Conservation (phyloP, 257 asterid species). For the Striga asiatica region DNA sequence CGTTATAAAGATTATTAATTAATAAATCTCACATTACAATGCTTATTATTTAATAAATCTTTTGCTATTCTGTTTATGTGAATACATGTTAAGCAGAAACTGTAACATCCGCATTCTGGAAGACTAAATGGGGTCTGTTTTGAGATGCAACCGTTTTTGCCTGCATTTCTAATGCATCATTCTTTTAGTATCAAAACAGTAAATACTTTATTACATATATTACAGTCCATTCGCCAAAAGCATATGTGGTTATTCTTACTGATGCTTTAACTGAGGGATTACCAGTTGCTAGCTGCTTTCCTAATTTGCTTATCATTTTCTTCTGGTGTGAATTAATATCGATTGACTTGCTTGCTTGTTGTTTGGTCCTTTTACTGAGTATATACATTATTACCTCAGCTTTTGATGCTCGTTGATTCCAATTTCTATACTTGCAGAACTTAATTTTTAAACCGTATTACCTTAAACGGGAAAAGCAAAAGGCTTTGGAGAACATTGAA, state of each 20-base stretch:
- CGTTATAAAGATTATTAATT: too few species aligned
- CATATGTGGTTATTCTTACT: too few species aligned
- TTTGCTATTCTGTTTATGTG: too few species aligned
- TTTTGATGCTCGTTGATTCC: not conserved
- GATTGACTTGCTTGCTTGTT: not conserved
- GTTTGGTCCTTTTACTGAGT: conserved; percentile 5
- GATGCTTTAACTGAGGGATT: conserved; percentile 1
- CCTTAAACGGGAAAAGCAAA: conserved; percentile 65
- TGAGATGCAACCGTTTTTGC: too few species aligned
- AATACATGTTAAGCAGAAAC: too few species aligned
- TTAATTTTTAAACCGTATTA: conserved; percentile 67
- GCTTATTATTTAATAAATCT: too few species aligned
- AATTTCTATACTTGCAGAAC: conserved; percentile 44
- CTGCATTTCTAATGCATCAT: not conserved
- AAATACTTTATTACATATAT: too few species aligned
- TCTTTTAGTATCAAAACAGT: too few species aligned
- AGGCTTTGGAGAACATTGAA: conserved; percentile 47
- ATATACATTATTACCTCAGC: not conserved
- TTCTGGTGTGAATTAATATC: not conserved
- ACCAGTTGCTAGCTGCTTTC: not conserved
- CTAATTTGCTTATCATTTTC: not conserved
- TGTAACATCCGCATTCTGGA: too few species aligned
- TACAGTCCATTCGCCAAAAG: too few species aligned
- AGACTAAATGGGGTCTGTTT: too few species aligned
- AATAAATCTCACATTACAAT: too few species aligned